These are phyloP conservation scores for Penicillium rolfsii DNA, from an alignment of 2,329 filamentous ascomycete species.

Conservation along the genomic window DNA sequence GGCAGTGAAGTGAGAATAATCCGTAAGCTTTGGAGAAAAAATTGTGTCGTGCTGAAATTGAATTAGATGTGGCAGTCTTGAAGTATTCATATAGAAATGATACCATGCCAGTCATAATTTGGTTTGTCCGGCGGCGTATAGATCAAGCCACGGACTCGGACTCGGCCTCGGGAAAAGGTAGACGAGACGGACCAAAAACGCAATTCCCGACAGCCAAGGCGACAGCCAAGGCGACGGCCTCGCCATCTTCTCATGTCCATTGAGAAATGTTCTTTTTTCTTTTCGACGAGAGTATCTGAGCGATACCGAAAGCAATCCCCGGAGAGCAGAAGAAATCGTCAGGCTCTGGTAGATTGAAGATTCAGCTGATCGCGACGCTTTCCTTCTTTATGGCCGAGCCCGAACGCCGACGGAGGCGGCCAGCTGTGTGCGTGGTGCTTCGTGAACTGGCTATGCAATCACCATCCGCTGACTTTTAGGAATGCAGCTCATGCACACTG, in stretches of 20 bases:
- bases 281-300: no score
- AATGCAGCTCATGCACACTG: constrained; percentile 56
- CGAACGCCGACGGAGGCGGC: constrained; percentile 47
- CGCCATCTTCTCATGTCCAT: not conserved
- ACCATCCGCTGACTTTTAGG: constrained; percentile 14
- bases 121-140: no score
- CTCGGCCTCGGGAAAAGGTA: constrained; percentile 32
- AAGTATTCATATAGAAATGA: not conserved
- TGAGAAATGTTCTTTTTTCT: not conserved
- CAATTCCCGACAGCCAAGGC: constrained; percentile 20
- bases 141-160: not conserved
- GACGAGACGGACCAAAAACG: constrained; percentile 27
- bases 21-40: not conserved
- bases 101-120: not conserved
- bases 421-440: constrained; percentile 44
- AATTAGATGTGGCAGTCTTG: not conserved
- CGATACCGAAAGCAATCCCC: not conserved
- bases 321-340: not conserved
- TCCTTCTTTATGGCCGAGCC: constrained; percentile 29
- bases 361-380: not conserved
- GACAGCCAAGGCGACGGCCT: not conserved
- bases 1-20: no score
- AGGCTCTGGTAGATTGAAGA: no score
- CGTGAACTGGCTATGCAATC: not conserved
- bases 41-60: not conserved